phyloP scores from a whole-genome alignment of 495 filamentous ascomycete genomes.

The Penicillium bovifimosum region DNA sequence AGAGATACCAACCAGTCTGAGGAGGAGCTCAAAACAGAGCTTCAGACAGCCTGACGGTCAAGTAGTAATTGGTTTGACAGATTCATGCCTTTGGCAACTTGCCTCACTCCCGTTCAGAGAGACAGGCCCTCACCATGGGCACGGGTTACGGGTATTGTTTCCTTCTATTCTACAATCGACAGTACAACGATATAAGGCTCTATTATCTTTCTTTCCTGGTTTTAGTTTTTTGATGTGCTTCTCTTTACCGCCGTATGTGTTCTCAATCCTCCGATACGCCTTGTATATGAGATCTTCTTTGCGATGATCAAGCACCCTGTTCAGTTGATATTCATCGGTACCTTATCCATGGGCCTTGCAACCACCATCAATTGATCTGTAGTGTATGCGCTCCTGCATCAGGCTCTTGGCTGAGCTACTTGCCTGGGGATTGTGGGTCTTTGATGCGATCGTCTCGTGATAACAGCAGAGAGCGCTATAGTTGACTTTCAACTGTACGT shows the following conservation, averaged over 20 bases:
- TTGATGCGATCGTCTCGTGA: constrained; percentile 44
- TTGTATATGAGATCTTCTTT: constrained; percentile 44
- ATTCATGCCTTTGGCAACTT: too few species aligned
- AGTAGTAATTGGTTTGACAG: too few species aligned
- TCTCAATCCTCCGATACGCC: constrained; percentile 41
- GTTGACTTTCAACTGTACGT: constrained; percentile 11
- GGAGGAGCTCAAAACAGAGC: too few species aligned
- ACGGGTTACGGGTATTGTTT: constrained; percentile 55
- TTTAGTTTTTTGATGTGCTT: constrained; percentile 43
- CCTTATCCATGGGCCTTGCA: constrained; percentile 53
- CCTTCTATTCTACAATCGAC: constrained; percentile 48
- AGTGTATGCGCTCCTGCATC: constrained; percentile 43
- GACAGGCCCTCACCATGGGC: constrained; percentile 55
- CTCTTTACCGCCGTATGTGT: constrained; percentile 30
- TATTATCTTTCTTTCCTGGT: constrained; percentile 43
- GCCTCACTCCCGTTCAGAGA: too few species aligned
- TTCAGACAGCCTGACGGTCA: too few species aligned
- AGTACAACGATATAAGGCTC: constrained; percentile 44
- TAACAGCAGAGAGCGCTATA: constrained; percentile 18
- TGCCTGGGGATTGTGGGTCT: constrained; percentile 46
- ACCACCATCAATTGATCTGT: constrained; percentile 50
- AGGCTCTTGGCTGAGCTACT: constrained; percentile 24
- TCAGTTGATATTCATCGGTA: constrained; percentile 50
- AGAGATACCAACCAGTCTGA: too few species aligned
- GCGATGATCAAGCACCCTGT: constrained; percentile 48